A percentile compares a stretch with the other conserved stretches of the same genome.
Evolutionary conservation across 306 rosid genomes (phyloP).

Genomic region (Notholithocarpus densiflorus): DNA sequence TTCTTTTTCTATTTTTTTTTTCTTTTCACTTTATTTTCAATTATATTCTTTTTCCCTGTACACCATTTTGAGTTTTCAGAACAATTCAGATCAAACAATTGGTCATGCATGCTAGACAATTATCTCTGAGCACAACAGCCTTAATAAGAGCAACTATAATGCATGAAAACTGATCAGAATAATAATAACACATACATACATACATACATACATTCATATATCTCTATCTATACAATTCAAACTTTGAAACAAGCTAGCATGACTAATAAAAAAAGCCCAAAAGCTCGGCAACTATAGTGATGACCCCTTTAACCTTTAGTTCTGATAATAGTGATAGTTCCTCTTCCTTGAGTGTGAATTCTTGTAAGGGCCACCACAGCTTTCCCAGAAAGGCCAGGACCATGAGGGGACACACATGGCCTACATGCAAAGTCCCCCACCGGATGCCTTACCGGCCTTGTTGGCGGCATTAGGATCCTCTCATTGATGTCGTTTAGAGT

Average conservation of each 20-base stretch:
- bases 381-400: conserved; percentile 92
- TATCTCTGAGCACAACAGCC: conserved; percentile 26
- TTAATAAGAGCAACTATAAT: conserved; percentile 2
- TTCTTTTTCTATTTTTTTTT: too few relatives aligned
- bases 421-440: conserved; percentile 96
- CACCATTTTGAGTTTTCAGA: conserved; percentile 14
- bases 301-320: conserved; percentile 55
- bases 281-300: conserved; percentile 3
- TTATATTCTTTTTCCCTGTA: conserved; percentile 7
- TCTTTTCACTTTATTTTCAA: not conserved
- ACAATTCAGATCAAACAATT: conserved; percentile 20
- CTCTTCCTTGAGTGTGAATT: conserved; percentile 90
- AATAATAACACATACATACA: not conserved
- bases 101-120: conserved; percentile 26
- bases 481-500: conserved; percentile 92
- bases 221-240: conserved; percentile 49
- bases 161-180: not conserved
- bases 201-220: not conserved
- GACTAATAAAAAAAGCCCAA: conserved; percentile 13
- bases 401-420: conserved; percentile 77
- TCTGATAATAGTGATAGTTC: conserved; percentile 95
- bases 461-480: conserved; percentile 82
- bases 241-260: conserved; percentile 35
- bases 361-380: conserved; percentile 90
- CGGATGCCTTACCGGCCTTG: conserved; percentile 86